These are phyloP conservation scores for Claviceps maximensis DNA, from an alignment of 2,329 filamentous ascomycete species.

Conservation along the genomic window DNA sequence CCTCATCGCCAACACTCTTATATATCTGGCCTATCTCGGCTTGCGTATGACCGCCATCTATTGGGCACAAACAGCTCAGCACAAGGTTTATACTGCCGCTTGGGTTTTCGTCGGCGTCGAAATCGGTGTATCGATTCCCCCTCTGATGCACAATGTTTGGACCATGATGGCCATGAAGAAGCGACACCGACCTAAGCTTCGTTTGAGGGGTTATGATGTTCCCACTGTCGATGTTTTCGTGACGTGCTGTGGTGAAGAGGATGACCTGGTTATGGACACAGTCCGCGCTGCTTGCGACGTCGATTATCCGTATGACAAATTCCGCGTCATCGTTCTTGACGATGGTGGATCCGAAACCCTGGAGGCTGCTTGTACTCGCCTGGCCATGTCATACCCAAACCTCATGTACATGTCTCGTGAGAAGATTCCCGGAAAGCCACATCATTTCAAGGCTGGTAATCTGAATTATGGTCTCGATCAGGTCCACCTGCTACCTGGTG, in stretches of 20 bases:
- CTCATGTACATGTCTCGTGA: conserved; percentile 39
- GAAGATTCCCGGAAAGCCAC: conserved; percentile 33
- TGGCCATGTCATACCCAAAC: conserved; percentile 31
- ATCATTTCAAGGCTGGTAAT: conserved; percentile 53
- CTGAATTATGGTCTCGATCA: conserved; percentile 46
- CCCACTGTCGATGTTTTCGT: conserved; percentile 44
- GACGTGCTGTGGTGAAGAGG: conserved; percentile 44
- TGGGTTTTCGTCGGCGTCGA: conserved; percentile 47
- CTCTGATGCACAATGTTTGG: conserved; percentile 44
- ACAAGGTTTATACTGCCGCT: conserved; percentile 32
- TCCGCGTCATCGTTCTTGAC: conserved; percentile 42
- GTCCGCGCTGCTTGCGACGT: conserved; percentile 38
- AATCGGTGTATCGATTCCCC: conserved; percentile 37
- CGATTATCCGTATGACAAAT: conserved; percentile 40
- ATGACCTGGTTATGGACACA: conserved; percentile 43
- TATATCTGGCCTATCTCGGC: conserved; percentile 36
- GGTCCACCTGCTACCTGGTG: conserved; percentile 36
- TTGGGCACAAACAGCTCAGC: conserved; percentile 30
- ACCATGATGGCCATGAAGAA: conserved; percentile 44
- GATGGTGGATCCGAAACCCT: conserved; percentile 36
- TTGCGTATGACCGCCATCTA: conserved; percentile 39
- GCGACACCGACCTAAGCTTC: conserved; percentile 37
- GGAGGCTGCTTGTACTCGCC: conserved; percentile 22
- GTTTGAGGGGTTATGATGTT: conserved; percentile 32
- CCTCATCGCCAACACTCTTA: conserved; percentile 25